Evolutionary conservation across 2,329 filamentous ascomycete species (phyloP), one percentile per base, ranked within the genome.

Genomic region (Verticillium klebahnii): DNA sequence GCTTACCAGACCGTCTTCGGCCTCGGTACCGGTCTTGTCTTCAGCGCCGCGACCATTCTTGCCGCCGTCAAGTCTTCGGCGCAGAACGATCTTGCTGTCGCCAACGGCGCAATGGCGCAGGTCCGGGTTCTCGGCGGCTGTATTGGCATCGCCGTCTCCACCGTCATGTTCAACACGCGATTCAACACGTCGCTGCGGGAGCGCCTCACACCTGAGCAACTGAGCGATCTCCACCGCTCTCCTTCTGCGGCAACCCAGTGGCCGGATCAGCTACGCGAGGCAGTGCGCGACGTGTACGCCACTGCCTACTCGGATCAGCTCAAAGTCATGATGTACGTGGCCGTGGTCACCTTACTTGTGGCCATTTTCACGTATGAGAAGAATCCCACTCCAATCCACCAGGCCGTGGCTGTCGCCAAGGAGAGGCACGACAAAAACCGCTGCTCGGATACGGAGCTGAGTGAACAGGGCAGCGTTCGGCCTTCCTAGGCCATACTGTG

Each of bases 81-180:
- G 19, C 71, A 74, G 8, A 75, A 75, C 61, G 80, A 85, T 60
- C 75, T 85, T 58, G 85, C 85, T 0, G 82, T 84, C 2, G 84
- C 83, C 0, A 84, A 88, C 66, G 86, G 85, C 0, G 80, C 84
- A 5, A 77, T 87, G 11, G 83, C 85, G 1, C 85, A 89, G 70
- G 80, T 82, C 1, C 80, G 86, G 15, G 82, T 88, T 0, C 73
- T 88, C 2, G 86, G 86, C 1, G 85, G 86, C 2, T 82, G 82
- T 40, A 76, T 88, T 32, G 86, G 85, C 1, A 76, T 88, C 54
- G 81, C 85, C 0, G 70, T 82, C 29, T 85, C 85, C 65, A 86
- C 82, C n/a, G 80, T 86, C 15, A 77, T 88, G 12, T 82, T 86
- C 70, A 85, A 85, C 67, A 67, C 71, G 36, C 75, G 76, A 60